phyloP scores from a whole-genome alignment of 257 asterid genomes.

The Mitragyna speciosa region DNA sequence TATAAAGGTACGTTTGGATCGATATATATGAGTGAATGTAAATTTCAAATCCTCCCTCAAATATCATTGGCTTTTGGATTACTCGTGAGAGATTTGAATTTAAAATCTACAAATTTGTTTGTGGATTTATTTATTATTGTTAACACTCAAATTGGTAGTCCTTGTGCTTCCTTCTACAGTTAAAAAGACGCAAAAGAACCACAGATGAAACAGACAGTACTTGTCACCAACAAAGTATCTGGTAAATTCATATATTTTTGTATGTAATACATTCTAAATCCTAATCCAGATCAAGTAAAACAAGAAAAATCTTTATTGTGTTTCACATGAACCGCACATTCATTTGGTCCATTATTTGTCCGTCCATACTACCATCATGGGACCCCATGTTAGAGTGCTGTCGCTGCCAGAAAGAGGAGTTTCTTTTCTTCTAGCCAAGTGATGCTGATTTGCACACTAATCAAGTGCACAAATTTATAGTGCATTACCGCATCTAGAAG shows the following conservation, averaged over 20 bases:
- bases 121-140: too few species aligned
- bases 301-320: background rate
- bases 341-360: background rate
- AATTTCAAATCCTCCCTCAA: too few species aligned
- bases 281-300: background rate
- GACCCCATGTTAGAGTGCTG: background rate
- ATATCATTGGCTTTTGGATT: too few species aligned
- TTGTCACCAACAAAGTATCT: background rate
- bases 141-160: too few species aligned
- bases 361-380: background rate
- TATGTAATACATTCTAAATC: background rate
- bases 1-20: too few species aligned
- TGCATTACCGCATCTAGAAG: too few species aligned
- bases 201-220: background rate
- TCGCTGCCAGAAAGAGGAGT: background rate
- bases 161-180: background rate
- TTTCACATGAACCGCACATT: background rate
- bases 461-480: background rate
- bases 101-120: too few species aligned
- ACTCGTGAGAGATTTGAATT: too few species aligned
- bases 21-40: too few species aligned
- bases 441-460: background rate
- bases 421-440: background rate
- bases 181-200: too few species aligned
- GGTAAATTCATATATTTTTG: too few species aligned